These are phyloP conservation scores for Paracoccidioides brasiliensis DNA, from an alignment of 2,329 filamentous ascomycete species.

Conservation along the genomic window DNA sequence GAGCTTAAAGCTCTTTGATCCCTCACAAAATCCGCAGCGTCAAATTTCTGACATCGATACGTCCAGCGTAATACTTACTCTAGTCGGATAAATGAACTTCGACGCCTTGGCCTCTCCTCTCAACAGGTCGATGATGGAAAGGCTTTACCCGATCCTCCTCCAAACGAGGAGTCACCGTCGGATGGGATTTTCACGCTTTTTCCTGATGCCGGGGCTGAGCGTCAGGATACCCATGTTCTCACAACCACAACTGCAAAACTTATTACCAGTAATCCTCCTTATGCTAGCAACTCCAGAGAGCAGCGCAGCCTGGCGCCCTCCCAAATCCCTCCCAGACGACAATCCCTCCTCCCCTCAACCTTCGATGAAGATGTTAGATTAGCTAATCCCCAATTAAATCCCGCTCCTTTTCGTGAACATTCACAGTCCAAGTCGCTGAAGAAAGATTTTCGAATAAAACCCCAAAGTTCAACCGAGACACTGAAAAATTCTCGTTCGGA, in stretches of 20 bases:
- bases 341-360: constrained; percentile 26
- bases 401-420: constrained; percentile 34
- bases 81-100: constrained; percentile 74
- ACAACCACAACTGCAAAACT: constrained; percentile 42
- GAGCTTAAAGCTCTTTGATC: background rate
- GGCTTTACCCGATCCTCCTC: constrained; percentile 57
- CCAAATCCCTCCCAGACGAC: constrained; percentile 24
- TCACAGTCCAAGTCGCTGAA: constrained; percentile 13
- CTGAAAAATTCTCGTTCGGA: constrained; percentile 43
- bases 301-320: constrained; percentile 16
- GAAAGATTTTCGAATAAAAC: background rate
- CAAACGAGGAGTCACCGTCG: constrained; percentile 43
- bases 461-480: background rate
- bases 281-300: constrained; percentile 14
- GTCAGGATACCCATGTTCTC: constrained; percentile 30
- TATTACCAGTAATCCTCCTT: constrained; percentile 32
- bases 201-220: constrained; percentile 18
- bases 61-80: constrained; percentile 73
- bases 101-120: constrained; percentile 48
- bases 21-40: background rate
- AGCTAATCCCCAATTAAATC: constrained; percentile 19
- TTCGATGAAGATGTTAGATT: constrained; percentile 19
- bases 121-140: constrained; percentile 49
- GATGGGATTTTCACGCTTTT: constrained; percentile 9
- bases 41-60: background rate